A percentile compares a stretch with the other conserved stretches of the same genome.
These are phyloP conservation scores for Saturnispora mendoncae DNA, from an alignment of 805 yeast species.

Conservation along the genomic window DNA sequence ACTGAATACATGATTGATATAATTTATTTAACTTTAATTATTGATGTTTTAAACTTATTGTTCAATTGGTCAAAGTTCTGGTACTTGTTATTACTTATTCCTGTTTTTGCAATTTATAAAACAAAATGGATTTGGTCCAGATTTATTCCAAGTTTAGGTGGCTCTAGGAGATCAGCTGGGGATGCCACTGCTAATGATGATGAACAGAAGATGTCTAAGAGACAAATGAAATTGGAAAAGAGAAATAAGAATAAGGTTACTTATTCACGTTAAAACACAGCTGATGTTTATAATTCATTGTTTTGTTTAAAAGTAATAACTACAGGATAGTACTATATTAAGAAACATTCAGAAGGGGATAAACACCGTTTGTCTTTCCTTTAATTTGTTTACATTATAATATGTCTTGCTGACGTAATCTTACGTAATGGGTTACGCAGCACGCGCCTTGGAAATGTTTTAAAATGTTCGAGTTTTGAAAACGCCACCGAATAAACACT, in stretches of 20 bases:
- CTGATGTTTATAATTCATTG: too few relatives aligned
- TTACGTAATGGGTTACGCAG: constrained; percentile 4
- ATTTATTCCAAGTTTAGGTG: constrained; percentile 5
- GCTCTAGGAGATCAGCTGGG: background rate
- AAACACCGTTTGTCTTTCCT: background rate
- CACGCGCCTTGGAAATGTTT: background rate
- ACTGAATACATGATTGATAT: constrained; percentile 68
- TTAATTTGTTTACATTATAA: too few relatives aligned
- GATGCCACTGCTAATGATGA: constrained; percentile 7
- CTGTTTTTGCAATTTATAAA: constrained; percentile 44
- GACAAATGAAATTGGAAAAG: constrained; percentile 34
- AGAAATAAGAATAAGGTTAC: constrained; percentile 13
- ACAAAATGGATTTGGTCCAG: constrained; percentile 29
- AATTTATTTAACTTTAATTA: constrained; percentile 53
- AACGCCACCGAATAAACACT: background rate
- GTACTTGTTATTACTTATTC: constrained; percentile 44
- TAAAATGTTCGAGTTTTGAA: background rate
- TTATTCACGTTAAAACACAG: too few relatives aligned
- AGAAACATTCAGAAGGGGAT: too few relatives aligned
- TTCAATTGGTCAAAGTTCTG: constrained; percentile 54
- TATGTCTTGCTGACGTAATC: background rate
- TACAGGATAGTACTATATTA: too few relatives aligned
- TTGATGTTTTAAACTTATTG: constrained; percentile 44
- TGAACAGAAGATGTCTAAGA: constrained; percentile 22
- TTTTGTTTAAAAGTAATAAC: too few relatives aligned